phyloP scores from a whole-genome alignment of 2,329 filamentous ascomycete genomes.

The Pseudogymnoascus sp. region DNA sequence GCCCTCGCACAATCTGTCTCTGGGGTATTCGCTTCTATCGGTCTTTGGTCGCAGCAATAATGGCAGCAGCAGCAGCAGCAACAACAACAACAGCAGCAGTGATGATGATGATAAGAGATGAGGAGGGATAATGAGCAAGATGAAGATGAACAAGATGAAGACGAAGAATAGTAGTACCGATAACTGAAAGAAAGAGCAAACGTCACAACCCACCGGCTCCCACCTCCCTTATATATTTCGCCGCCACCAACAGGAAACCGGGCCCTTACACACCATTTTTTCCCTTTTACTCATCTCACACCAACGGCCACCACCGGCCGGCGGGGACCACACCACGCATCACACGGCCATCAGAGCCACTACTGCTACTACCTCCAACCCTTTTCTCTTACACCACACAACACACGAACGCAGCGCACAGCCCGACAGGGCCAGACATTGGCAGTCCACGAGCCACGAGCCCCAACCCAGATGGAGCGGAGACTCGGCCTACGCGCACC shows the following conservation, averaged over 20 bases:
- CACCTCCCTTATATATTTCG: background rate
- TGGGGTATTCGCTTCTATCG: background rate
- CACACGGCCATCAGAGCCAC: too few species aligned
- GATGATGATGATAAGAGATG: background rate
- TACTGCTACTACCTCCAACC: too few species aligned
- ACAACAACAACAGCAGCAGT: background rate
- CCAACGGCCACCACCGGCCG: too few species aligned
- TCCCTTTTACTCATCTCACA: background rate
- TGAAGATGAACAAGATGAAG: background rate
- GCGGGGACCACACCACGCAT: too few species aligned
- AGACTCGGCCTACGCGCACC: background rate
- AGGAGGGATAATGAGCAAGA: background rate
- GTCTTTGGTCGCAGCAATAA: background rate
- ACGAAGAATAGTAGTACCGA: too few species aligned
- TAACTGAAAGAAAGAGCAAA: background rate
- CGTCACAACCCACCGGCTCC: background rate
- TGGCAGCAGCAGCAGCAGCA: background rate
- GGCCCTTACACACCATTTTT: background rate
- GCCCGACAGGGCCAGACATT: too few species aligned
- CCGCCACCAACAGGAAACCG: background rate
- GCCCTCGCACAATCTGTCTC: background rate
- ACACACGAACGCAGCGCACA: too few species aligned
- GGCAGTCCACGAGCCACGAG: too few species aligned
- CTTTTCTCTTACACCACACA: too few species aligned
- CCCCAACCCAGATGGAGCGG: too few species aligned